phyloP scores from a whole-genome alignment of 2,329 filamentous ascomycete genomes.

The Fusarium sp. region DNA sequence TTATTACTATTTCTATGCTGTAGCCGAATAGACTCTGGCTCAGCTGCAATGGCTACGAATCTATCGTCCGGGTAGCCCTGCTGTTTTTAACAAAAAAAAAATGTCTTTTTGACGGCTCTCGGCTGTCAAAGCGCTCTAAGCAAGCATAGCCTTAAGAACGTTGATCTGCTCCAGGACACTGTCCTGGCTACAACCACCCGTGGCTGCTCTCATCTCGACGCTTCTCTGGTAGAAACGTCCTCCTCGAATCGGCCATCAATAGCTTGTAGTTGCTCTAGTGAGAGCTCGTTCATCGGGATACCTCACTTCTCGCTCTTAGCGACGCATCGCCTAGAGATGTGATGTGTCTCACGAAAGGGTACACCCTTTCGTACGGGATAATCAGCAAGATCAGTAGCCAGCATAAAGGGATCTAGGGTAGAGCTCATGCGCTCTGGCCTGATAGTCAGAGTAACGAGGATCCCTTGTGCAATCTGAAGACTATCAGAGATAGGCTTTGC shows the following conservation, averaged over 20 bases:
- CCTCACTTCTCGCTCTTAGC: constrained; percentile 70
- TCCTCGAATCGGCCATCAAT: constrained; percentile 73
- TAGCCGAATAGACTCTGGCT: background rate
- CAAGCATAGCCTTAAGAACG: constrained; percentile 44
- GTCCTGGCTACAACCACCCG: constrained; percentile 75
- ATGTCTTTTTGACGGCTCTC: background rate
- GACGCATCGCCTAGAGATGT: constrained; percentile 78
- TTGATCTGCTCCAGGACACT: constrained; percentile 69
- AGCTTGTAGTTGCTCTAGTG: constrained; percentile 70
- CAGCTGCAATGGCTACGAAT: background rate
- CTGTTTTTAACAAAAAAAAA: background rate
- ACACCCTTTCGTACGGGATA: constrained; percentile 66
- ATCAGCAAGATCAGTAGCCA: constrained; percentile 72
- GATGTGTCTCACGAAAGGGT: constrained; percentile 71
- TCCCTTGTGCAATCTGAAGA: constrained; percentile 77
- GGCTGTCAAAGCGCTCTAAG: background rate
- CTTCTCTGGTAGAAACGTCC: constrained; percentile 75
- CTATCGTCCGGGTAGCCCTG: background rate
- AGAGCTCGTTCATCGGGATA: constrained; percentile 73
- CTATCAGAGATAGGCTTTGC: constrained; percentile 77
- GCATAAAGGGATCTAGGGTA: constrained; percentile 76
- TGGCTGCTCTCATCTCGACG: constrained; percentile 73
- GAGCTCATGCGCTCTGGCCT: constrained; percentile 75
- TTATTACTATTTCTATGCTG: background rate
- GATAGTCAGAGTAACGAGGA: constrained; percentile 71